Percentiles rank a stretch among this genome's conserved stretches.
Conservation (phyloP, 2,329 filamentous ascomycete species). For the Pyricularia sp. region DNA sequence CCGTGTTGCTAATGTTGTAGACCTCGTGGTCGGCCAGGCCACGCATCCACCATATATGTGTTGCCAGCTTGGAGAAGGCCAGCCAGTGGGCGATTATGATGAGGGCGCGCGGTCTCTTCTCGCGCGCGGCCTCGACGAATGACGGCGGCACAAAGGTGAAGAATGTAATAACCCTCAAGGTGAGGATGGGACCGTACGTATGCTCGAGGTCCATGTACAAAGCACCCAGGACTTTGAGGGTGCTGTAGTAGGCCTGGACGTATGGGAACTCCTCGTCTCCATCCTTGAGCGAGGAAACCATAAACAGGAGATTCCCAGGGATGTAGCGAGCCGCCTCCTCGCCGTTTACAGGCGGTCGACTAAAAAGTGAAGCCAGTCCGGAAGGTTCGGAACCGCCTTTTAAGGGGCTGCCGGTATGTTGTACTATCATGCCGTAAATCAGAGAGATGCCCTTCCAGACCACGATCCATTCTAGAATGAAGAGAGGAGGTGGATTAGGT, state of each 20-base stretch:
- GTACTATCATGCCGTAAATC: constrained; percentile 32
- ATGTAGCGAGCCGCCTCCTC: constrained; percentile 29
- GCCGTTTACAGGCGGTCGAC: constrained; percentile 37
- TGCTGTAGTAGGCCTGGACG: constrained; percentile 31
- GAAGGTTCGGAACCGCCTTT: background rate
- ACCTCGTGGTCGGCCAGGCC: constrained; percentile 37
- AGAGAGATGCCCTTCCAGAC: constrained; percentile 45
- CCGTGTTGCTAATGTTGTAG: constrained; percentile 27
- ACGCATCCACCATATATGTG: constrained; percentile 38
- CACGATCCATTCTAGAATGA: constrained; percentile 45
- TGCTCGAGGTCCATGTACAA: constrained; percentile 38
- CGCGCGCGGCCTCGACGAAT: constrained; percentile 33
- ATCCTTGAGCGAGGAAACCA: constrained; percentile 34
- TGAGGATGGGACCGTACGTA: constrained; percentile 34
- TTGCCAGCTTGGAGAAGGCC: constrained; percentile 35
- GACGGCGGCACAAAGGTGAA: constrained; percentile 37
- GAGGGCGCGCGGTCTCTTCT: constrained; percentile 34
- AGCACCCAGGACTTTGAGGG: constrained; percentile 39
- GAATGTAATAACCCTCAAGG: constrained; percentile 41
- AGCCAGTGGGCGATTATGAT: constrained; percentile 44
- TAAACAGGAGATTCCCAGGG: constrained; percentile 37
- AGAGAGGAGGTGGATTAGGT: constrained; percentile 31
- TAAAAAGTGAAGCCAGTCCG: constrained; percentile 33
- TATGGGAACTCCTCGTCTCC: constrained; percentile 31
- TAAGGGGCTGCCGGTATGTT: constrained; percentile 24